A percentile compares a stretch with the other conserved stretches of the same genome.
phyloP scores from a whole-genome alignment of 768 basidiomycete genomes.

The Suillus brevipes region DNA sequence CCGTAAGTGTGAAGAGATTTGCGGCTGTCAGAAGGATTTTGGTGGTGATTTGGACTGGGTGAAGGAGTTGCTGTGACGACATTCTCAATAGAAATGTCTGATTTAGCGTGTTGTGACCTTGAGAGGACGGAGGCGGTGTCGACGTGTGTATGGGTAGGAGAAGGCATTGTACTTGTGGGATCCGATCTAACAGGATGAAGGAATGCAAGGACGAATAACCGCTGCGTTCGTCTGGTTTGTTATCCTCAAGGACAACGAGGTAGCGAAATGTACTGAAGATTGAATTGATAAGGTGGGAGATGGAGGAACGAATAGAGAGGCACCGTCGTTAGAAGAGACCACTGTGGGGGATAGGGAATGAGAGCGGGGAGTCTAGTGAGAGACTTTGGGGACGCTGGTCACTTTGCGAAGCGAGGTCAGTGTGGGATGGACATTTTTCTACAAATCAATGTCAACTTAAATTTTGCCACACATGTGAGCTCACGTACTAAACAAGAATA shows the following conservation, averaged over 20 bases:
- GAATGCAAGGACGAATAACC: slow-evolving; percentile 53
- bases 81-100: slow-evolving; percentile 9
- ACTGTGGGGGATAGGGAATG: slow-evolving; percentile 32
- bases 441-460: too few relatives aligned
- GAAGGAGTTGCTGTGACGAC: slow-evolving; percentile 8
- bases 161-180: slow-evolving; percentile 35
- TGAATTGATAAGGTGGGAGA: slow-evolving; percentile 75
- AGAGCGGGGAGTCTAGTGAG: slow-evolving; percentile 32
- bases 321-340: slow-evolving; percentile 44
- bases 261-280: slow-evolving; percentile 60
- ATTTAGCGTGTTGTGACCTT: slow-evolving; percentile 22
- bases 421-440: too few relatives aligned
- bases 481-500: too few relatives aligned
- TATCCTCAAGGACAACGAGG: slow-evolving; percentile 59
- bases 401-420: too few relatives aligned
- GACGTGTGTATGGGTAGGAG: slow-evolving; percentile 39
- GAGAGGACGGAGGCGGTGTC: slow-evolving; percentile 36
- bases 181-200: too few relatives aligned
- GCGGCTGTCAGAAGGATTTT: slow-evolving; percentile 12
- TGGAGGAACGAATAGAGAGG: slow-evolving; percentile 50
- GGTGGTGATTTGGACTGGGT: neutral
- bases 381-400: too few relatives aligned
- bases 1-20: slow-evolving; percentile 25
- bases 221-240: slow-evolving; percentile 58
- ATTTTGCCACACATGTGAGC: too few relatives aligned